phyloP scores from a whole-genome alignment of 1,284 basidiomycete species.

The Gomphus bonarii region DNA sequence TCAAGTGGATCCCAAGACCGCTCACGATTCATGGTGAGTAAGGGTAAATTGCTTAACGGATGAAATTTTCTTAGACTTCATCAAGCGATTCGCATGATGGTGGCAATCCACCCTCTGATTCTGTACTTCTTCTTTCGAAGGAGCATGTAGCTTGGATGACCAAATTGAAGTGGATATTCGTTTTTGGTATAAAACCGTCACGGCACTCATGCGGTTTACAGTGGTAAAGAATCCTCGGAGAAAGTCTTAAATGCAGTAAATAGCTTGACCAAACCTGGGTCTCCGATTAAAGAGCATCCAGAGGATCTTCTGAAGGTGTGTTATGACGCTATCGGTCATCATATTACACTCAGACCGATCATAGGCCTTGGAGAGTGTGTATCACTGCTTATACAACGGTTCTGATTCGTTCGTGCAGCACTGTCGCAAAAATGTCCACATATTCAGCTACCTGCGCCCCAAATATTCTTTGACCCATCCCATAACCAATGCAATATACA shows the following conservation, averaged over 20 bases:
- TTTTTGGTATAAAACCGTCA: neutral
- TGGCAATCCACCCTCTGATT: neutral
- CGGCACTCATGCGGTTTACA: neutral
- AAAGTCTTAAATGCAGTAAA: neutral
- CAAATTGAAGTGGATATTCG: neutral
- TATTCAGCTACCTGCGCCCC: neutral
- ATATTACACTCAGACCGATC: neutral
- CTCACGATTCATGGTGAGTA: no score
- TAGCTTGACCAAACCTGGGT: neutral
- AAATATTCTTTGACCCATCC: neutral
- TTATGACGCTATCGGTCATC: neutral
- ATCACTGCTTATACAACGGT: neutral
- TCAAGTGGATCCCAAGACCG: no score
- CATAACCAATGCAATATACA: no score
- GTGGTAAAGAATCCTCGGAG: neutral
- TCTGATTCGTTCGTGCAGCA: neutral
- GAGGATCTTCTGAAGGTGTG: neutral
- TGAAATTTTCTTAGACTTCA: neutral
- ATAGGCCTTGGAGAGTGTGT: neutral
- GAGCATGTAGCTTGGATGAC: neutral
- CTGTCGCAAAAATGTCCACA: neutral
- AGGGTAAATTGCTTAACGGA: no score
- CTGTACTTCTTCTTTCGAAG: neutral
- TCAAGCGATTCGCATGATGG: neutral
- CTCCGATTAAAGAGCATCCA: neutral